Evolutionary conservation across 169 alveolate species (phyloP).

Genomic region (Babesia ovata): DNA sequence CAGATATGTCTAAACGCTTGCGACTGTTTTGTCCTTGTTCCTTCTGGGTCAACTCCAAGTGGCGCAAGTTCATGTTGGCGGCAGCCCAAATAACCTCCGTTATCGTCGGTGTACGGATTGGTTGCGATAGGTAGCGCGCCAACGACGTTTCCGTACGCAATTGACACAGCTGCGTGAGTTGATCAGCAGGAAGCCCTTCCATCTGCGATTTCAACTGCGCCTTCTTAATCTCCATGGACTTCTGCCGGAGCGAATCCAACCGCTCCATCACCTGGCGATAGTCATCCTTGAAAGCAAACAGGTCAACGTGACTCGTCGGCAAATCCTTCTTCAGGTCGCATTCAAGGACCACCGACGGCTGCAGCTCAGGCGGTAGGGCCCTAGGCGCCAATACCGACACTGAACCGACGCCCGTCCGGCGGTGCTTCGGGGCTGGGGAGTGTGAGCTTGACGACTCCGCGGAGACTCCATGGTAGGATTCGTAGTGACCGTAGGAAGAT

Average conservation of each 20-base stretch:
- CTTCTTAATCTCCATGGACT: not conserved
- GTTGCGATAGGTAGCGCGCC: conserved; percentile 11
- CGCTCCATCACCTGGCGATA: conserved; percentile 10
- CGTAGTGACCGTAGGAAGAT: not conserved
- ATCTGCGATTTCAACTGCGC: not conserved
- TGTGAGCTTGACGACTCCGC: not conserved
- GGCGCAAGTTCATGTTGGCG: conserved; percentile 31
- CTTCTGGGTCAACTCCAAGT: not conserved
- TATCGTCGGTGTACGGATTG: conserved; percentile 53
- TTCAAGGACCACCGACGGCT: not conserved
- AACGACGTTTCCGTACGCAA: conserved; percentile 24
- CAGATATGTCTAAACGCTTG: conserved; percentile 20
- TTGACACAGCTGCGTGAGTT: not conserved
- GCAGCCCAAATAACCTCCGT: conserved; percentile 53
- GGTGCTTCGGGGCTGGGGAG: conserved; percentile 1
- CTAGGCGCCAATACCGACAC: not conserved
- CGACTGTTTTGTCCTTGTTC: not conserved
- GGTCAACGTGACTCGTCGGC: conserved; percentile 14
- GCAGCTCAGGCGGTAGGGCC: conserved; percentile 1
- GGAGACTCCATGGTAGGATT: not conserved
- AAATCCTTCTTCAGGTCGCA: conserved; percentile 10
- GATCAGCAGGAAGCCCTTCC: not conserved
- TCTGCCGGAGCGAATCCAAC: conserved; percentile 16
- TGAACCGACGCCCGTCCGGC: conserved; percentile 13
- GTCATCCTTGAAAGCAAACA: conserved; percentile 19